These are phyloP conservation scores for Nicotiana rustica DNA, from an alignment of 305 asterid genomes.

Conservation along the genomic window DNA sequence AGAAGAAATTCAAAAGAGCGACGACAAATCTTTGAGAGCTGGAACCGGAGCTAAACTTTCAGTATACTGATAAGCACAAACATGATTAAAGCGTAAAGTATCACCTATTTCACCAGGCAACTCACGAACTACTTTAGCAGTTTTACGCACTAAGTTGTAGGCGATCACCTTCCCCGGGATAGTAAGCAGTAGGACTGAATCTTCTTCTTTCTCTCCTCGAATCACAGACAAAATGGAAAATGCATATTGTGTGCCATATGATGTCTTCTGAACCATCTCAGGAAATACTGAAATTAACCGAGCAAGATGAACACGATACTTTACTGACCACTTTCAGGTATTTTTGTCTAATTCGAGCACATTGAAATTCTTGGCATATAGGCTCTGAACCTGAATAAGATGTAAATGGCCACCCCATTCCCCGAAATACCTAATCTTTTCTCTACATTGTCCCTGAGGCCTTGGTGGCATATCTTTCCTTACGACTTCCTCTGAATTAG, in stretches of 20 bases:
- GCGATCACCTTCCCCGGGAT: not conserved
- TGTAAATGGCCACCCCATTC: constrained; percentile 33
- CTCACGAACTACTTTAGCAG: not conserved
- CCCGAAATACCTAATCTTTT: constrained; percentile 24
- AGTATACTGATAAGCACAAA: not conserved
- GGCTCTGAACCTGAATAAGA: constrained; percentile 5
- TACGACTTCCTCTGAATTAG: not conserved
- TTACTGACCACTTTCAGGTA: constrained; percentile 16
- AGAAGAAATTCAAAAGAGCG: not conserved
- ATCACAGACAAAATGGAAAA: constrained; percentile 18
- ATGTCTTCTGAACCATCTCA: not conserved
- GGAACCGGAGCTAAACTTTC: not conserved
- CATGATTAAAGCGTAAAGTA: not conserved
- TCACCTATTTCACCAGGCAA: not conserved
- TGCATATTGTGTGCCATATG: not conserved
- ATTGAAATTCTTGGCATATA: not conserved
- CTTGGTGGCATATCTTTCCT: not conserved
- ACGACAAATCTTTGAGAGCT: not conserved
- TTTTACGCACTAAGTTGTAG: not conserved
- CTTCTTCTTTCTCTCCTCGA: not conserved
- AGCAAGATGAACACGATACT: constrained; percentile 24
- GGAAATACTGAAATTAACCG: not conserved
- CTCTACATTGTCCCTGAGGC: not conserved
- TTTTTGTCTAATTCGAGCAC: constrained; percentile 4
- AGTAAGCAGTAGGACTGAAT: not conserved